Evolutionary conservation across 2,329 filamentous ascomycete genomes (phyloP), one percentile per base, ranked within the genome.

Genomic region (Xylaria arbuscula): DNA sequence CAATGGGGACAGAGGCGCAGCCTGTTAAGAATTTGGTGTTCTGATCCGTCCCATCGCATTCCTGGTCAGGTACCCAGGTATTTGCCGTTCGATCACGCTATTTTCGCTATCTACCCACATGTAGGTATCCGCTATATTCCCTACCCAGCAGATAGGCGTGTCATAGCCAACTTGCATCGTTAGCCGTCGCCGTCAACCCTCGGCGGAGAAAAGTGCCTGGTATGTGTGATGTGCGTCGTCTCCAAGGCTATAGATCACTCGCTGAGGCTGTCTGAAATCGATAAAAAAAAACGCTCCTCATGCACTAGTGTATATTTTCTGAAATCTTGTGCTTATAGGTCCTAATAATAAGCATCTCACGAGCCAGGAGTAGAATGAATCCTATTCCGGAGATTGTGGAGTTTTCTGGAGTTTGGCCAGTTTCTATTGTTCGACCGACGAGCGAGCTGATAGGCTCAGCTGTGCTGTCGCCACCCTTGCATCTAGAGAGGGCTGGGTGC

Each of bases 371-470:
- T 40, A 62, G 50, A 57, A 56, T 32, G 51, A 62, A 75, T 75
- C 71, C 74, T 68, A 68, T 50, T 70, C 65, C 51, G 70, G 66
- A 66, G 58, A 53, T 62, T 72, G 70, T 75, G 74, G 73, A 69
- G 73, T 67, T 70, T 70, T 70, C 71, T 73, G 74, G 74, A 75
- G 73, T 75, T 75, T 76, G 72, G 73, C 69, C 74, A 68, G 71
- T 74, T 75, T 74, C 73, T 62, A 72, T 75, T 76, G 69, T 73
- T 73, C 70, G 55, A 73, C 64, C 62, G 48, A 67, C 61, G 67
- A 63, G 64, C 67, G 61, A 71, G 61, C 70, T 73, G 69, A 76
- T 76, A 76, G 73, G 75, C 67, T 73, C 68, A 71, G 68, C 73
- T 69, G 56, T 71, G 62, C 67, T 72, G 66, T 72, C 56, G 64